Evolutionary conservation across 163 green algal genomes (phyloP).

Genomic region (Chloroidium sp.): DNA sequence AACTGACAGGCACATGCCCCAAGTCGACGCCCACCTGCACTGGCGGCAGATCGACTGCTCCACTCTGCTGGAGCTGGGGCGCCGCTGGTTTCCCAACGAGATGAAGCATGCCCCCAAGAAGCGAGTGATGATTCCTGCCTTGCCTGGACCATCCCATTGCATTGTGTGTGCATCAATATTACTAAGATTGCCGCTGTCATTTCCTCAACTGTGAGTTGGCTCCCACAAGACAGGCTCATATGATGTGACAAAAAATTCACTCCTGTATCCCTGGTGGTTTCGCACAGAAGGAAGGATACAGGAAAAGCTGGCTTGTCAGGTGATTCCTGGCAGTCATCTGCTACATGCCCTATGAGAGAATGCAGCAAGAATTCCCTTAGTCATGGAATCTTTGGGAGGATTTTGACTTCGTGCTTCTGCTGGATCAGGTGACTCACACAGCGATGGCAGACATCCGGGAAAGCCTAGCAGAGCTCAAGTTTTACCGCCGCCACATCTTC

Average conservation of each 20-base stretch:
- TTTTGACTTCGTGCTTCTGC: background rate
- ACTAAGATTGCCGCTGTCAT: no score
- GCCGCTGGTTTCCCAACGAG: conserved; percentile 43
- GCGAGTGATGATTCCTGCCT: conserved; percentile 2
- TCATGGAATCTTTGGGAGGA: background rate
- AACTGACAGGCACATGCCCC: conserved; percentile 67
- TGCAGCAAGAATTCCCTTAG: background rate
- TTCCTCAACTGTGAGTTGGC: no score
- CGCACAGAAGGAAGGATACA: no score
- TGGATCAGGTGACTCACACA: conserved; percentile 51
- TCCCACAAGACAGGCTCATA: no score
- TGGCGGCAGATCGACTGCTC: conserved; percentile 76
- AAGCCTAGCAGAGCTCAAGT: conserved; percentile 75
- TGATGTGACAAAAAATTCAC: no score
- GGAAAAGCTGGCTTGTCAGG: no score
- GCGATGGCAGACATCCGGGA: conserved; percentile 85
- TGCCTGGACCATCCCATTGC: no score
- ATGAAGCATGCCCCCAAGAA: conserved; percentile 57
- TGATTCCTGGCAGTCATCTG: no score
- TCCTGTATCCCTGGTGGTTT: no score
- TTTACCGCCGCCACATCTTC: conserved; percentile 71
- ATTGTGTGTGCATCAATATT: no score
- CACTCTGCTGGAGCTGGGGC: conserved; percentile 59
- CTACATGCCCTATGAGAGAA: background rate
- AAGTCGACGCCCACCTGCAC: conserved; percentile 59